Conservation (phyloP, 805 yeast species). For the Kluyveromyces nonfermentans region DNA sequence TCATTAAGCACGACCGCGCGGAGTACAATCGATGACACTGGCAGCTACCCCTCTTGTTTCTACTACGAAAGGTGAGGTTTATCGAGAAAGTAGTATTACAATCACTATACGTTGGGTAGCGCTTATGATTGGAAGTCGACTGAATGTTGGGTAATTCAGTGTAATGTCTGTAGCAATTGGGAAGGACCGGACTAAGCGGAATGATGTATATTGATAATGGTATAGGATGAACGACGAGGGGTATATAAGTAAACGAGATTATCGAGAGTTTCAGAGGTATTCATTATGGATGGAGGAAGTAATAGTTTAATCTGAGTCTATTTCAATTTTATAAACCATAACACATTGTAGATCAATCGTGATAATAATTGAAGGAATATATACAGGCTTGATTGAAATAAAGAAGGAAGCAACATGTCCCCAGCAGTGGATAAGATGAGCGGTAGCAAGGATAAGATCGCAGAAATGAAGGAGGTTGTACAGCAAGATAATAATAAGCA, state of each 20-base stretch:
- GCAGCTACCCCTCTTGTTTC: neutral
- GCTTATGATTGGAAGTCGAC: neutral
- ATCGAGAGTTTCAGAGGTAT: neutral
- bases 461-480: neutral
- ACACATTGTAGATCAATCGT: too few species aligned
- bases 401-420: conserved; percentile 3
- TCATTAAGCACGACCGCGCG: neutral
- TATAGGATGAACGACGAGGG: neutral
- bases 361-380: too few species aligned
- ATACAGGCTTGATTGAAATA: neutral
- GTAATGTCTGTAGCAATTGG: neutral
- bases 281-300: too few species aligned
- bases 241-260: neutral
- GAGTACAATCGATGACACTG: neutral
- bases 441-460: neutral
- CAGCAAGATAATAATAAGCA: conserved; percentile 4
- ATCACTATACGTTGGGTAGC: neutral
- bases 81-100: too few species aligned
- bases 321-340: too few species aligned
- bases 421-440: conserved; percentile 2
- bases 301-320: too few species aligned
- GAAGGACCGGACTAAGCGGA: neutral
- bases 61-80: neutral
- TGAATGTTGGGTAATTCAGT: neutral
- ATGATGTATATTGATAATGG: neutral